Evolutionary conservation across 345 rosid species (phyloP).

Genomic region (Carallia brachiata): DNA sequence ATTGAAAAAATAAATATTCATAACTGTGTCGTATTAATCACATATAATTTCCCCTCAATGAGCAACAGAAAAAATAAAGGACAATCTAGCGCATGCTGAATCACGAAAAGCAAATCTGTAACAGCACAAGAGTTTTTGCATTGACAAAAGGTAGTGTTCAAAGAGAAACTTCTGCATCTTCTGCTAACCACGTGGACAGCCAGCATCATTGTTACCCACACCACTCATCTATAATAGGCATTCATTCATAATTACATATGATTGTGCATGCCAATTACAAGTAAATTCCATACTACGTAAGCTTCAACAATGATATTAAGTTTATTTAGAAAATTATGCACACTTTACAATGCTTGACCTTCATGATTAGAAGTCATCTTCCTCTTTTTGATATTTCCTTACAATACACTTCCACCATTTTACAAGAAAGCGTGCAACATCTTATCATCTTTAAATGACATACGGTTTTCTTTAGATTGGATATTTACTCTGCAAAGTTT

Average conservation of each 20-base stretch:
- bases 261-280: not conserved
- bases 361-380: not conserved
- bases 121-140: not conserved
- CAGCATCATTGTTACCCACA: not conserved
- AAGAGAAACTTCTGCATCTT: not conserved
- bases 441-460: not conserved
- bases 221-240: not conserved
- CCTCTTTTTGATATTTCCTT: conserved; percentile 4
- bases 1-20: conserved; percentile 14
- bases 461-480: not conserved
- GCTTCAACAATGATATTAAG: not conserved
- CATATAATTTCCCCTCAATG: conserved; percentile 1
- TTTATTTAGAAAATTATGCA: too few species aligned
- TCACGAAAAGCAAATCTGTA: not conserved
- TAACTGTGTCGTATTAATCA: not conserved
- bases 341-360: not conserved
- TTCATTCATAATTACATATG: not conserved
- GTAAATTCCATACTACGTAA: not conserved
- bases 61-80: not conserved
- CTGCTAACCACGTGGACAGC: not conserved
- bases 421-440: not conserved
- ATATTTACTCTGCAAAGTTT: not conserved
- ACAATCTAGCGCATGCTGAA: not conserved
- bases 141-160: not conserved
- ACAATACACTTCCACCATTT: not conserved